Evolutionary conservation across 768 basidiomycete species (phyloP).

Genomic region (Phylloporus sp.): DNA sequence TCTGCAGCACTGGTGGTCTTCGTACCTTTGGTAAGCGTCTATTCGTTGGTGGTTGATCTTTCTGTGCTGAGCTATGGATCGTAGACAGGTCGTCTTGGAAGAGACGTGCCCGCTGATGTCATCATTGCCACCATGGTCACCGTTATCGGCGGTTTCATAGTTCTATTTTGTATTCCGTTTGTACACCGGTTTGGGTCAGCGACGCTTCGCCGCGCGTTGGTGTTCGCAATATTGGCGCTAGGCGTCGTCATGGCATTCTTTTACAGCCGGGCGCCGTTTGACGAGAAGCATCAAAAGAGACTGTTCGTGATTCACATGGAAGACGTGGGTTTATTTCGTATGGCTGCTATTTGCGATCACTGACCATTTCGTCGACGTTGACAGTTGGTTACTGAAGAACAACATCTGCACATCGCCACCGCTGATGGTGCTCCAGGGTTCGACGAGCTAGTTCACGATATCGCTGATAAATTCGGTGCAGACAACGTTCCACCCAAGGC

Average conservation of each 20-base stretch:
- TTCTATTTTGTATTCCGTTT: constrained; percentile 66
- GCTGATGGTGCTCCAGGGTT: constrained; percentile 83
- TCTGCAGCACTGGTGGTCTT: constrained; percentile 76
- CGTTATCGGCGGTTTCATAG: constrained; percentile 46
- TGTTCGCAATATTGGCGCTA: constrained; percentile 44
- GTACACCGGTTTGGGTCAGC: constrained; percentile 60
- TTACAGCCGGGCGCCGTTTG: constrained; percentile 59
- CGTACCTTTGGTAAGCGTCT: constrained; percentile 65
- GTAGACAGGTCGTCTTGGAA: constrained; percentile 79
- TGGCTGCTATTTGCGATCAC: background rate
- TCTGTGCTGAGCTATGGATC: constrained; percentile 4
- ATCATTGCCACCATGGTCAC: constrained; percentile 80
- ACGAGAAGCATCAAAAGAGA: constrained; percentile 81
- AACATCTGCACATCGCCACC: constrained; percentile 73
- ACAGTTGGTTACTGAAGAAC: constrained; percentile 66
- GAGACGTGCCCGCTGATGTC: constrained; percentile 80
- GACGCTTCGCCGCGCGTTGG: constrained; percentile 35
- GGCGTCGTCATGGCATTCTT: constrained; percentile 57
- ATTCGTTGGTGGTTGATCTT: background rate
- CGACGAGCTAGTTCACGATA: constrained; percentile 50
- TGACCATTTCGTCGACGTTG: background rate
- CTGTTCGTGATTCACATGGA: constrained; percentile 80
- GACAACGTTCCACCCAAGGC: constrained; percentile 36
- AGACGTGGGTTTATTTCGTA: constrained; percentile 51
- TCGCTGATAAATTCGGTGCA: constrained; percentile 57